A percentile compares a stretch with the other conserved stretches of the same genome.
These are phyloP conservation scores for Fusarium piperis DNA, from an alignment of 2,329 filamentous ascomycete species.

Conservation along the genomic window DNA sequence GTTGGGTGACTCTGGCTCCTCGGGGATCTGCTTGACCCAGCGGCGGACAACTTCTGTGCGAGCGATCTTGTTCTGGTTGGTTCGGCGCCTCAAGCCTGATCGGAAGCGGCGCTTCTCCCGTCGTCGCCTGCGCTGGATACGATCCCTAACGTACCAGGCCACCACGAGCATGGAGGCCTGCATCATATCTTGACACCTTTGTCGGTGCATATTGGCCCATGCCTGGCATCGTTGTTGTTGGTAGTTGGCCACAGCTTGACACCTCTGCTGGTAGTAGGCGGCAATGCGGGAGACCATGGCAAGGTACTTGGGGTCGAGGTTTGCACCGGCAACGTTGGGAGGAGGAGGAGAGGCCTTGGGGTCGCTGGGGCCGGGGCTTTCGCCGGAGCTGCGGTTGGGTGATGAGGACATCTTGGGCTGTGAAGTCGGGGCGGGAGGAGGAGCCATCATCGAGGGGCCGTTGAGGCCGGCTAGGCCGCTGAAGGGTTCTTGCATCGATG, in stretches of 20 bases:
- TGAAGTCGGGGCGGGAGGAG: constrained; percentile 38
- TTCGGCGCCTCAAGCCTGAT: constrained; percentile 50
- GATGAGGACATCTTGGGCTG: constrained; percentile 37
- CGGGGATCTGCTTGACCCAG: constrained; percentile 55
- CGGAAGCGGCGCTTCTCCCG: constrained; percentile 54
- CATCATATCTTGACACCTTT: constrained; percentile 60
- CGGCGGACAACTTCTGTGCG: constrained; percentile 54
- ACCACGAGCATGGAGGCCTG: constrained; percentile 60
- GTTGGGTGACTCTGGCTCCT: constrained; percentile 47
- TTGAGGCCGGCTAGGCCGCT: constrained; percentile 27
- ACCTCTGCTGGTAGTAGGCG: constrained; percentile 59
- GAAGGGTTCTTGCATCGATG: constrained; percentile 39
- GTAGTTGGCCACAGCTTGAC: constrained; percentile 57
- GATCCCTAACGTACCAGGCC: constrained; percentile 60
- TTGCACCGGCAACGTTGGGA: constrained; percentile 36
- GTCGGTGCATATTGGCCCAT: constrained; percentile 57
- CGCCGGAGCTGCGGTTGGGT: constrained; percentile 27
- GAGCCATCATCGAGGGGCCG: constrained; percentile 35
- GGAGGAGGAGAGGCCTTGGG: constrained; percentile 34
- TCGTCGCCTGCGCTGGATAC: constrained; percentile 54
- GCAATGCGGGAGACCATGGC: constrained; percentile 59
- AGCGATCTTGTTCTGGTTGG: constrained; percentile 46
- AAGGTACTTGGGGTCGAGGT: constrained; percentile 54
- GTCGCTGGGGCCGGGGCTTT: constrained; percentile 30
- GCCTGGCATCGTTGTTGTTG: constrained; percentile 60